Conservation (phyloP, 257 asterid genomes). For the Solanum ossicruentum region DNA sequence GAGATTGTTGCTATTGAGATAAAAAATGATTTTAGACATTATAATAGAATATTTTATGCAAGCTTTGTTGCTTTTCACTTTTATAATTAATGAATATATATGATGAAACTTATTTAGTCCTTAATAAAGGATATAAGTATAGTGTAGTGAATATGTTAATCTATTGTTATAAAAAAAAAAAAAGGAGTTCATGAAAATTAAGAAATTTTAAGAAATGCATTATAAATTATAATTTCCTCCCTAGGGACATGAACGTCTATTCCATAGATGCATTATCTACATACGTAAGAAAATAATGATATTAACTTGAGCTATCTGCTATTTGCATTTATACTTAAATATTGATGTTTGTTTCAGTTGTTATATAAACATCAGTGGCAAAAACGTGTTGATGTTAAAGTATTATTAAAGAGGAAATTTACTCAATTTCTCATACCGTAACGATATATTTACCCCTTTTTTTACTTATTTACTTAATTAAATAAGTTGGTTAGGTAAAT, state of each 20-base stretch:
- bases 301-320: not conserved
- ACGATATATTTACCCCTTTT: not conserved
- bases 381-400: not conserved
- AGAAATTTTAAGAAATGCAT: too few relatives aligned
- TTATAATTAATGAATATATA: not conserved
- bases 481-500: not conserved
- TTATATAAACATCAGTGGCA: not conserved
- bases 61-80: not conserved
- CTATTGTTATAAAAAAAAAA: too few relatives aligned
- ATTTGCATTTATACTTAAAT: not conserved
- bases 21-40: not conserved
- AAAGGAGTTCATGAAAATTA: too few relatives aligned
- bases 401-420: not conserved
- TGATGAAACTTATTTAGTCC: not conserved
- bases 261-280: not conserved
- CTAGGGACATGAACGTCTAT: not conserved
- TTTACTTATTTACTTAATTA: not conserved
- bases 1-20: not conserved
- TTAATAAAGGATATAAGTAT: not conserved
- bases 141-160: not conserved
- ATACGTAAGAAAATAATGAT: not conserved
- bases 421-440: not conserved
- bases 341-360: not conserved
- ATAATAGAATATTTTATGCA: not conserved
- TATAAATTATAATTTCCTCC: too few relatives aligned